Evolutionary conservation across 2,329 filamentous ascomycete species (phyloP), one percentile per base, ranked within the genome.

Genomic region (Aureobasidium musti): DNA sequence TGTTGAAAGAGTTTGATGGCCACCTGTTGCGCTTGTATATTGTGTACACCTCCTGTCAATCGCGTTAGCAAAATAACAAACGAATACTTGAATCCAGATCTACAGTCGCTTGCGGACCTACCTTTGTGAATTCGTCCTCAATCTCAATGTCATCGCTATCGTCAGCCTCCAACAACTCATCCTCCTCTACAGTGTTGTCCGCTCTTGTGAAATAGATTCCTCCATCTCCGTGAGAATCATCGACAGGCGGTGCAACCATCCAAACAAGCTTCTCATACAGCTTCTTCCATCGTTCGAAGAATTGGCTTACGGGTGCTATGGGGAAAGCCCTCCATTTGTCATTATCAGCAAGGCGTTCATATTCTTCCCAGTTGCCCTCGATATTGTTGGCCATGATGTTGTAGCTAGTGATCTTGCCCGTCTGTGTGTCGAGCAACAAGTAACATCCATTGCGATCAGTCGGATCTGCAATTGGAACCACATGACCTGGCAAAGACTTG

Each of bases 251-350:
- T 6, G 50, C 50, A 13, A 53, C 50, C 50, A 53, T 53, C 30
- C 50, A 53, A 14, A 53, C 8, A 10, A 53, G 28, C 50, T 53
- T 33, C 30, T 53, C 50, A 21, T 53, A 53, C 50, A 53, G 33
- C 50, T 5, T n/a, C 11, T 3, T n/a, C 19, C 30, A 53, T 30
- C 50, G 35, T 33, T 5, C 50, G 13, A 53, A 53, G 28, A 53
- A 53, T 19, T 53, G 50, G 3, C 6, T 19, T 8, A 50, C 26
- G 7, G 47, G 47, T 10, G 7, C 17, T 8, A 14, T 50, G 8
- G 47, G 23, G 1, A 19, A 50, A 50, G 47, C 47, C 6, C 23
- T 50, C 47, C 47, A 50, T 10, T 50, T 50, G 4, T 50, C 47
- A 8, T 19, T 30, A 28, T 50, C 47, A 7, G 17, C 47, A 2